Evolutionary conservation across 257 asterid species (phyloP), one percentile per base, ranked within the genome.

Genomic region (Haberlea rhodopensis): DNA sequence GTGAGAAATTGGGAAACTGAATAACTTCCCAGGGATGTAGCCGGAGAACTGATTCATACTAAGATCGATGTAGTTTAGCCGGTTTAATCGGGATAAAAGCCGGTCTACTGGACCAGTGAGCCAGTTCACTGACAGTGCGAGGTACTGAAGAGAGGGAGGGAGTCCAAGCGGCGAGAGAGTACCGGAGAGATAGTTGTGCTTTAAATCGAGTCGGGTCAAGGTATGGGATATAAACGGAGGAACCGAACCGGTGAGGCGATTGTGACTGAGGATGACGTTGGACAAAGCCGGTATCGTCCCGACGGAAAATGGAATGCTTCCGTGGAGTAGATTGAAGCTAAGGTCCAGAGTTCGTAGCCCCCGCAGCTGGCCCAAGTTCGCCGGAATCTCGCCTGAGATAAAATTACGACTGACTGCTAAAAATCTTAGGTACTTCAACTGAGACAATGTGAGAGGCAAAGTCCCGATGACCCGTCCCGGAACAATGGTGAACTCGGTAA

Each of bases 21-120:
- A 88, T 5, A 88, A 0, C 16, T 40, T 68, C 0, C 84, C 82
- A 7, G 97, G 99, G 1, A 94, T 76, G 1, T 26, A 59, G 6
- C 97, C 99, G 26, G 90, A 79, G 83, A 94, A 84, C 63, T 53
- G 89, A 80, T 94, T 94, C 70, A 80, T 45, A 48, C 99, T 94
- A 2, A 94, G 75, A 80, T 94, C 99, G 1, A 90, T 45, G 73
- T 85, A 84, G 63, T 79, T 94, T 5, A 87, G 20, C 78, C 71
- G 82, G 80, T 79, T 83, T 1, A 94, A 37, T 2, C 74, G 73
- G 60, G 79, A 28, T 5, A 94, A 9, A 0, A 69, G 28, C 67
- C 62, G 71, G 71, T 85, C 96, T 11, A 87, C 88, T 0, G 91
- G 86, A 2, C 99, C 97, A 25, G 60, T 62, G 22, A 94, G 71